Percentiles rank a stretch among this genome's conserved stretches.
Conservation (phyloP, 352 stramenopile genomes). For the Pseudoperonospora humuli region DNA sequence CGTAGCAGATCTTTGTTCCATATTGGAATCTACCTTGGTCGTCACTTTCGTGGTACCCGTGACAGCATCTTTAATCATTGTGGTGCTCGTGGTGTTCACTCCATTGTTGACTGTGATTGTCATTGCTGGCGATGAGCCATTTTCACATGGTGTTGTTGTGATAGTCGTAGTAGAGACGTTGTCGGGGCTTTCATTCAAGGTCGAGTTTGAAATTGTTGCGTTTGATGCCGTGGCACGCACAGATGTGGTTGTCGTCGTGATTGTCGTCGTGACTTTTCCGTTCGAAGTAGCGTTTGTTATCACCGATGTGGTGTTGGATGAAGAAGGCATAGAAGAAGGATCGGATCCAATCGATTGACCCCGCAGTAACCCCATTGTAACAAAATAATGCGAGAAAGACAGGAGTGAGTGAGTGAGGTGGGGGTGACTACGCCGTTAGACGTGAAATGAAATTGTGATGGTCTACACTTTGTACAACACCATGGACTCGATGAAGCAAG, state of each 20-base stretch:
- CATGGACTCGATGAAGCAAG: conserved; percentile 8
- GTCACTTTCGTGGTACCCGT: conserved; percentile 16
- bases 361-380: conserved; percentile 18
- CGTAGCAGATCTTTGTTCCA: conserved; percentile 13
- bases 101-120: conserved; percentile 14
- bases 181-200: conserved; percentile 1
- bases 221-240: conserved; percentile 3
- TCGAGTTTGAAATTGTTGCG: background rate
- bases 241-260: conserved; percentile 14
- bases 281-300: conserved; percentile 12
- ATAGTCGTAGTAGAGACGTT: conserved; percentile 12
- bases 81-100: conserved; percentile 10
- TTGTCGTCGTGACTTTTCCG: conserved; percentile 12
- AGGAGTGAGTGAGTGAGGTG: too few species aligned
- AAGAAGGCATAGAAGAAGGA: background rate
- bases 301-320: conserved; percentile 10
- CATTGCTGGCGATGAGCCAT: conserved; percentile 11
- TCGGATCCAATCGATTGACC: conserved; percentile 13
- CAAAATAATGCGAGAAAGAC: conserved; percentile 7
- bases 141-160: conserved; percentile 5
- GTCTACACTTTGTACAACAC: conserved; percentile 2
- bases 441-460: conserved; percentile 32
- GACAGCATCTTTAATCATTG: conserved; percentile 9
- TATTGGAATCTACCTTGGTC: conserved; percentile 9
- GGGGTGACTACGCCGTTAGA: conserved; percentile 33